Evolutionary conservation across 2,329 filamentous ascomycete genomes (phyloP), one percentile per base, ranked within the genome.

Genomic region (Erysiphe pisi): DNA sequence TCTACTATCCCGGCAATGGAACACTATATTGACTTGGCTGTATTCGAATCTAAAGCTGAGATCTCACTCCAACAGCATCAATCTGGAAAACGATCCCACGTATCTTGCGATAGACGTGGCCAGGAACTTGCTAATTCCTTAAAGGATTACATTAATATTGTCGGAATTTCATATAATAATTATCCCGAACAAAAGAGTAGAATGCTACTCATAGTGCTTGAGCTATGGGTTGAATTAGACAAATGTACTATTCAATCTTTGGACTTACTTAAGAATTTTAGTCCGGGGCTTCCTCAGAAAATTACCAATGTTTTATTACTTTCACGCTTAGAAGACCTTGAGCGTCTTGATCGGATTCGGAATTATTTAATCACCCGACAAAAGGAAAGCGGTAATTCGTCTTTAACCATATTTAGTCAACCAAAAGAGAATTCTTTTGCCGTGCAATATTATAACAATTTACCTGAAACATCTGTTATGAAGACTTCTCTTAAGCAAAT

Each of bases 141-240:
- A 16, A 52, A 80, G 0, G 47, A 79, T 0, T 84, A 86, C 75
- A 77, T 85, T 0, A 56, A 79, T 0, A 75, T 78, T 0, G 82
- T 84, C 1, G 78, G 80, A 0, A 79, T 82, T 0, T 79, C 82
- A 0, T 88, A 87, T 78, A 79, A 84, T 0, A 77, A 79, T 4
- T 84, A 86, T 77, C 83, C 85, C 0, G 85, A 87, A 74, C 84
- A 86, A 40, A 85, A 84, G 79, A 89, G 88, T 43, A 77, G 82
- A 0, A 84, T 87, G 79, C 81, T 90, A 0, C 83, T 91, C 0
- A 84, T 82, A 11, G 63, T 88, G 0, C 85, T 91, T 80, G 85
- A 88, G 75, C 79, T 89, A 0, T 92, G 89, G 89, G 80, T 86
- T 3, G 79, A 80, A 0, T 84, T 90, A 80, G 90, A 92, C 78